These are phyloP conservation scores for Pseudocercospora pini-densiflorae DNA, from an alignment of 2,329 filamentous ascomycete genomes.

Conservation along the genomic window DNA sequence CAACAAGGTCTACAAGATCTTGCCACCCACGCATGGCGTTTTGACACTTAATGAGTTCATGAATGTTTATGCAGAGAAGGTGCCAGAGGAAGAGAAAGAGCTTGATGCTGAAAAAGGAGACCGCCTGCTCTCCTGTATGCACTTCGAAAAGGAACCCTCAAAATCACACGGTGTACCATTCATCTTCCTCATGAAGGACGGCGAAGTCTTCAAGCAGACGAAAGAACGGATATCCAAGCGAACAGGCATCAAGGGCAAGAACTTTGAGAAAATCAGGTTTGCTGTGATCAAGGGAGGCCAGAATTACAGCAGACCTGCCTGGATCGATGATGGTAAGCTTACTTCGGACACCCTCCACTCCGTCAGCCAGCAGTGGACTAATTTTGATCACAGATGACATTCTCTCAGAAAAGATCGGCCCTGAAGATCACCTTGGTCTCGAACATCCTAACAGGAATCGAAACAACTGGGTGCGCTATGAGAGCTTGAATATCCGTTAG, in stretches of 20 bases:
- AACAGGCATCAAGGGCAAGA: constrained; percentile 95
- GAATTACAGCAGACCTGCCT: constrained; percentile 76
- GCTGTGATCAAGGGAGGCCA: constrained; percentile 69
- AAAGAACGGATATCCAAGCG: constrained; percentile 93
- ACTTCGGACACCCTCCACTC: no score
- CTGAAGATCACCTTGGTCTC: constrained; percentile 55
- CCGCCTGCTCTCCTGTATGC: constrained; percentile 78
- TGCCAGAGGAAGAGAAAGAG: constrained; percentile 68
- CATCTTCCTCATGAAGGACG: constrained; percentile 83
- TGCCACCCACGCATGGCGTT: constrained; percentile 73
- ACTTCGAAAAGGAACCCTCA: constrained; percentile 87
- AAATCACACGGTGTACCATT: constrained; percentile 90
- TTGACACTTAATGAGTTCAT: constrained; percentile 85
- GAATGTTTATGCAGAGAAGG: constrained; percentile 76
- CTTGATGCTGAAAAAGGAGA: constrained; percentile 48
- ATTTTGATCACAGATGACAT: constrained; percentile 48
- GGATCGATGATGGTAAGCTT: constrained; percentile 84
- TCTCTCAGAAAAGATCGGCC: constrained; percentile 48
- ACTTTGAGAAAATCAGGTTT: constrained; percentile 98
- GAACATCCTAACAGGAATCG: constrained; percentile 67
- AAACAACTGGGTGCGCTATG: constrained; percentile 63
- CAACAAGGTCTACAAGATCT: constrained; percentile 82
- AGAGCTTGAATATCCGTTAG: constrained; percentile 67
- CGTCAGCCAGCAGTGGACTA: constrained; percentile 9
- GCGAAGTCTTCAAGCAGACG: constrained; percentile 85